Evolutionary conservation across 768 basidiomycete species (phyloP).

Genomic region (Tubosaeta brunneosetosa): DNA sequence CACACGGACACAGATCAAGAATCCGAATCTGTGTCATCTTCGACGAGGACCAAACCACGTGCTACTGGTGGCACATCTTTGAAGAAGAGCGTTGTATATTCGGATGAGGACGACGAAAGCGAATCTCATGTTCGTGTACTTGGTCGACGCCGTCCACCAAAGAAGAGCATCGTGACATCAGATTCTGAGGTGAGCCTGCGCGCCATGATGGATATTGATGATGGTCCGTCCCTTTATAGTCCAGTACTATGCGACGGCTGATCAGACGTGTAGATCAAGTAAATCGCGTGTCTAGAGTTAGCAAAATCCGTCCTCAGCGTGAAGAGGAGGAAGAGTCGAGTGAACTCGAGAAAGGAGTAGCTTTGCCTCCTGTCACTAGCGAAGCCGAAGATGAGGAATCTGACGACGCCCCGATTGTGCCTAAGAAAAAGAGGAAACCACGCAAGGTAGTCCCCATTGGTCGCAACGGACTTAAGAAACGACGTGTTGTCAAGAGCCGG

Average conservation of each 20-base stretch:
- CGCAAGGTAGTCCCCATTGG: slow-evolving; percentile 73
- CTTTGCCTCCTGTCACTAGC: slow-evolving; percentile 23
- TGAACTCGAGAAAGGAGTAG: slow-evolving; percentile 32
- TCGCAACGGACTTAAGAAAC: slow-evolving; percentile 73
- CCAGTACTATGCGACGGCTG: slow-evolving; percentile 8
- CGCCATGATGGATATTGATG: slow-evolving; percentile 79
- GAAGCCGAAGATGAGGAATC: slow-evolving; percentile 28
- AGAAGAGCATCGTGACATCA: slow-evolving; percentile 36
- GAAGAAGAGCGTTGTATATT: slow-evolving; percentile 48
- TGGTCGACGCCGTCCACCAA: slow-evolving; percentile 23
- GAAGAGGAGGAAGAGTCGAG: slow-evolving; percentile 28
- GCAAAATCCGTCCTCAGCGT: slow-evolving; percentile 10
- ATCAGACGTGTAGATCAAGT: slow-evolving; percentile 22
- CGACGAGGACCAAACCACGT: slow-evolving; percentile 8
- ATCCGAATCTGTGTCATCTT: slow-evolving; percentile 16
- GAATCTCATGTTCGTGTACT: slow-evolving; percentile 15
- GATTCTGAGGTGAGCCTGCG: slow-evolving; percentile 43
- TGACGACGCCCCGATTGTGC: slow-evolving; percentile 29
- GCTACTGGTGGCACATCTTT: slow-evolving; percentile 20
- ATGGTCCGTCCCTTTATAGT: slow-evolving; percentile 44
- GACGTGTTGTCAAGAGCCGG: slow-evolving; percentile 55
- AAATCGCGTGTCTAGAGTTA: slow-evolving; percentile 17
- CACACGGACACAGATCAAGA: slow-evolving; percentile 21
- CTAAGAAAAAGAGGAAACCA: slow-evolving; percentile 35
- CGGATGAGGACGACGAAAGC: slow-evolving; percentile 55